Evolutionary conservation across 2,329 filamentous ascomycete genomes (phyloP).

Genomic region (Graphium sp.): DNA sequence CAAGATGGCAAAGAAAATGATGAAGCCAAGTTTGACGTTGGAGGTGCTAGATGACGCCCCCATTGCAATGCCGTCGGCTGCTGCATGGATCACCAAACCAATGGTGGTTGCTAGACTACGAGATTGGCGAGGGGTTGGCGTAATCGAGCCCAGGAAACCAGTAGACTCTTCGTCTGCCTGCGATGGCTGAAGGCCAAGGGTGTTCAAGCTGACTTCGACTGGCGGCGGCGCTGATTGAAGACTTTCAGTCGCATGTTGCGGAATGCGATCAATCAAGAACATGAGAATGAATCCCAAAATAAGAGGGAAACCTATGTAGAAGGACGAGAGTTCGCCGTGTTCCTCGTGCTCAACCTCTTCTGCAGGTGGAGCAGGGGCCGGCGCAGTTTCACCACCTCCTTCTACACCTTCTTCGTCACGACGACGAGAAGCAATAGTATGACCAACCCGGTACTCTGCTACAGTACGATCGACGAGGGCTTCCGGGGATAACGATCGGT

Average conservation of each 20-base stretch:
- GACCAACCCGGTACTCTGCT: no score
- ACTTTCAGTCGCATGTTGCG: constrained; percentile 51
- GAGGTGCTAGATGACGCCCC: constrained; percentile 70
- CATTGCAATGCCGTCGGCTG: constrained; percentile 88
- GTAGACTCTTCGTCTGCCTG: constrained; percentile 36
- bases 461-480: no score
- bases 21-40: constrained; percentile 63
- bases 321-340: constrained; percentile 35
- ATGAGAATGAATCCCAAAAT: constrained; percentile 86
- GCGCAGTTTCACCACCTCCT: constrained; percentile 1
- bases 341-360: constrained; percentile 14
- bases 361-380: constrained; percentile 11
- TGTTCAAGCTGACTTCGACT: constrained; percentile 78
- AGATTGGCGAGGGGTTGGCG: constrained; percentile 38
- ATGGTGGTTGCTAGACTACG: constrained; percentile 69
- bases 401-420: not conserved
- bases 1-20: constrained; percentile 94
- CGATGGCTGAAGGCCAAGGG: constrained; percentile 39
- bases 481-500: no score
- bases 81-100: constrained; percentile 89
- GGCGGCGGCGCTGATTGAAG: constrained; percentile 49
- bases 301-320: constrained; percentile 75
- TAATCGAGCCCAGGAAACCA: constrained; percentile 40
- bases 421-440: no score
- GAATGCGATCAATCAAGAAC: constrained; percentile 85